These are phyloP conservation scores for Wickerhamomyces ciferrii DNA, from an alignment of 805 yeast species.

Conservation along the genomic window DNA sequence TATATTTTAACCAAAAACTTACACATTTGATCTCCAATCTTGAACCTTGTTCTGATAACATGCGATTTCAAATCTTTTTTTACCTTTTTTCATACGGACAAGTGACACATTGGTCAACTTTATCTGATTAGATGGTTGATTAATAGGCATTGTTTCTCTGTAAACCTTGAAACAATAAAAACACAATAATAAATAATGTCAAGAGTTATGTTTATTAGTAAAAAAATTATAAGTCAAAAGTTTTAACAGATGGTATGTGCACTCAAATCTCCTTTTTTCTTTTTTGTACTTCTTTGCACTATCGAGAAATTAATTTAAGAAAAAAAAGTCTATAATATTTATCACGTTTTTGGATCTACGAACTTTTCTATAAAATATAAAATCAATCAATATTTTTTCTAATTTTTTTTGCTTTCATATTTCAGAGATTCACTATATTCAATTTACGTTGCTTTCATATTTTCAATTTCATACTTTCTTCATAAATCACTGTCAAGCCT, in stretches of 20 bases:
- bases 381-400: too few relatives aligned
- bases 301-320: neutral
- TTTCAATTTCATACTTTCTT: too few relatives aligned
- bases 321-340: too few relatives aligned
- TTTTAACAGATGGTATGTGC: neutral
- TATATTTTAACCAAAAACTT: slow-evolving; percentile 13
- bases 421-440: too few relatives aligned
- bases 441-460: too few relatives aligned
- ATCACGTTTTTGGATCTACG: neutral
- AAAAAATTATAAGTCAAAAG: neutral
- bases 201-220: too few relatives aligned
- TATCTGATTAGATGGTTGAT: slow-evolving; percentile 87
- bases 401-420: too few relatives aligned
- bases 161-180: neutral
- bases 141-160: slow-evolving; percentile 45
- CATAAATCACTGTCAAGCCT: neutral
- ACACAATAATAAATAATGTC: too few relatives aligned
- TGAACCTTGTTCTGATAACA: slow-evolving; percentile 97
- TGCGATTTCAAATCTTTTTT: slow-evolving; percentile 89
- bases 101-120: slow-evolving; percentile 90
- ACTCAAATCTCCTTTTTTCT: neutral
- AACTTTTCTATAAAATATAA: too few relatives aligned
- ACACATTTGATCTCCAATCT: slow-evolving; percentile 80
- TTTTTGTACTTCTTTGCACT: too few relatives aligned
- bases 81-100: slow-evolving; percentile 86